Evolutionary conservation across 768 basidiomycete species (phyloP).

Genomic region (Termitomyces heimii): DNA sequence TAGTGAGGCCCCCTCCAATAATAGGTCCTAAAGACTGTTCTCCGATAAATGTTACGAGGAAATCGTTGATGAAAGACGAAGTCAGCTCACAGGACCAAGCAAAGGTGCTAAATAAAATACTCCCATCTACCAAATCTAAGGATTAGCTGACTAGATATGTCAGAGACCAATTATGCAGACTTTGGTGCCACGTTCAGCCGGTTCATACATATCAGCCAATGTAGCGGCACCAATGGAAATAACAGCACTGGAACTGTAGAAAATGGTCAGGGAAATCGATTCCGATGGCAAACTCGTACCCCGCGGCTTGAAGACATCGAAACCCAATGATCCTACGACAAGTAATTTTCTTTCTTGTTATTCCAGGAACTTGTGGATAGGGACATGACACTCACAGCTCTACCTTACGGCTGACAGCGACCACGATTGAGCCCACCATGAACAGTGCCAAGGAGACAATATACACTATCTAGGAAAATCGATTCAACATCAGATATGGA

Average conservation of each 20-base stretch:
- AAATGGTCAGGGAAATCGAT: neutral
- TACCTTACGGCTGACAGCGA: constrained; percentile 51
- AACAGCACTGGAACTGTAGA: constrained; percentile 15
- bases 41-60: neutral
- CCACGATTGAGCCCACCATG: constrained; percentile 47
- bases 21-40: constrained; percentile 57
- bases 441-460: constrained; percentile 46
- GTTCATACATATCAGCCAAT: constrained; percentile 73
- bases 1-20: constrained; percentile 62
- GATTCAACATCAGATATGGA: neutral
- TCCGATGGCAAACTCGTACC: constrained; percentile 28
- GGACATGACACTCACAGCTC: constrained; percentile 27
- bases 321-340: constrained; percentile 53
- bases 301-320: constrained; percentile 61
- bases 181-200: constrained; percentile 65
- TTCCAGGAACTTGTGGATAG: neutral
- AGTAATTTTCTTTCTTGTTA: neutral
- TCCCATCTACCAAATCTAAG: constrained; percentile 45
- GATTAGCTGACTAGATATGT: neutral
- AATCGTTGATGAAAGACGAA: neutral
- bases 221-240: constrained; percentile 67
- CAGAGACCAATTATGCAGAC: constrained; percentile 13
- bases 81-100: constrained; percentile 49
- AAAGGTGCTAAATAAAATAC: constrained; percentile 77
- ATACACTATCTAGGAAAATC: constrained; percentile 40